Evolutionary conservation across 371 early-diverging fungal species (phyloP).

Genomic region (Lichtheimia ramosa): DNA sequence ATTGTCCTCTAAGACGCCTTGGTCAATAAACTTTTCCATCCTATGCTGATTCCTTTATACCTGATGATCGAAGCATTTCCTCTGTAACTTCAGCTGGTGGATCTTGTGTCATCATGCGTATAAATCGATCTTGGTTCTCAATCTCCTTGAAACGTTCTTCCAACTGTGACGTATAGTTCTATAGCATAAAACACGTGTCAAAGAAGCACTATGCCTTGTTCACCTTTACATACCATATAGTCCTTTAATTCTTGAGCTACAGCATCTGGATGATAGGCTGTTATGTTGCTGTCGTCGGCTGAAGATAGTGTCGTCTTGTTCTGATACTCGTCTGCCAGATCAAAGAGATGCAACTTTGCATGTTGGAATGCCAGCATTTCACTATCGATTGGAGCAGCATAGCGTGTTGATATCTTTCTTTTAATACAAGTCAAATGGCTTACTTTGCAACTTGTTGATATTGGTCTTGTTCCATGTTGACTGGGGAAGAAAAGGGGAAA

Average conservation of each 20-base stretch:
- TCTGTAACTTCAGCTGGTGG: background rate
- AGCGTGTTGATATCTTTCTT: too few relatives aligned
- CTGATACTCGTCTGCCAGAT: conserved; percentile 9
- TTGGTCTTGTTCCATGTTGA: too few relatives aligned
- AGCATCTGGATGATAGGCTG: conserved; percentile 8
- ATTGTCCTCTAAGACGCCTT: background rate
- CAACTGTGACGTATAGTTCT: conserved; percentile 5
- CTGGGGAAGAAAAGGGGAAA: too few relatives aligned
- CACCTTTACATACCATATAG: background rate
- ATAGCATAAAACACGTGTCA: background rate
- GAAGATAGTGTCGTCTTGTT: conserved; percentile 1
- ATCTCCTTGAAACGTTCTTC: background rate
- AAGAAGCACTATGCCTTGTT: background rate
- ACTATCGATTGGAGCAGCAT: background rate
- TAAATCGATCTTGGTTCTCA: conserved; percentile 7
- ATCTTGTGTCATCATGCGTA: conserved; percentile 3
- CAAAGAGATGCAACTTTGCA: background rate
- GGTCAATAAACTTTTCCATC: too few relatives aligned
- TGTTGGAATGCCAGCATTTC: conserved; percentile 7
- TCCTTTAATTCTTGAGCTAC: conserved; percentile 8
- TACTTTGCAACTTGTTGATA: too few relatives aligned
- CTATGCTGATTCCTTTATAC: background rate
- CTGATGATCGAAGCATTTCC: background rate
- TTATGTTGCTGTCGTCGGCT: background rate
- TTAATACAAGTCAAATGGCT: too few relatives aligned